Evolutionary conservation across 1,284 basidiomycete species (phyloP).

Genomic region (Coniferiporia weirii): DNA sequence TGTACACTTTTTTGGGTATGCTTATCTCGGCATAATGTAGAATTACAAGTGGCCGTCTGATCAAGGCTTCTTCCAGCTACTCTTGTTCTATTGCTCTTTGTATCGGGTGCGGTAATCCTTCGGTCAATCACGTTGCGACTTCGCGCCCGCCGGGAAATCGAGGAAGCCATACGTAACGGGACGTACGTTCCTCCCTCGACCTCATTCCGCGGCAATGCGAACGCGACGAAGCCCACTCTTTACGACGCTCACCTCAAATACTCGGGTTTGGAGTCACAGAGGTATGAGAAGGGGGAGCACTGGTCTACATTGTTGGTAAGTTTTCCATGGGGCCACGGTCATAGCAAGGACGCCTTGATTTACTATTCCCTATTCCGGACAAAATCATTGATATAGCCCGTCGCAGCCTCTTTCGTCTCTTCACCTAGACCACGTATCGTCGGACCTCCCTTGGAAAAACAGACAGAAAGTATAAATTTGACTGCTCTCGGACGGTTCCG

Average conservation of each 20-base stretch:
- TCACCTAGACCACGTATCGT: not conserved
- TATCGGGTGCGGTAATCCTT: conserved; percentile 57
- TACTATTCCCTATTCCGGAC: not conserved
- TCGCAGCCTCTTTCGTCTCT: conserved; percentile 7
- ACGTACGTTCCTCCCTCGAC: conserved; percentile 43
- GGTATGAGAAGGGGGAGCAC: not conserved
- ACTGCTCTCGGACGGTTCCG: not conserved
- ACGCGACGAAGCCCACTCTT: conserved; percentile 22
- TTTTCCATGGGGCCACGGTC: no score
- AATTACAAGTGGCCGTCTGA: not conserved
- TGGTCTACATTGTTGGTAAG: not conserved
- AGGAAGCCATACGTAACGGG: conserved; percentile 57
- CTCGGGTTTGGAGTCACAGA: conserved; percentile 9
- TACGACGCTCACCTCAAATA: conserved; percentile 41
- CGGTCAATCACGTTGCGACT: conserved; percentile 55
- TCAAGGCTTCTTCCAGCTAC: conserved; percentile 36
- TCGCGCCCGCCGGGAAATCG: conserved; percentile 49
- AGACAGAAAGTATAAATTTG: no score
- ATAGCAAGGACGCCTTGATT: not conserved
- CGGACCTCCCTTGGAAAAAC: not conserved
- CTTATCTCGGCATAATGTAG: no score
- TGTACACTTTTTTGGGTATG: conserved; percentile 17
- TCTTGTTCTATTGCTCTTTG: conserved; percentile 55
- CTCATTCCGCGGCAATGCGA: conserved; percentile 34
- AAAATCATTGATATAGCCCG: not conserved